phyloP scores from a whole-genome alignment of 2,329 filamentous ascomycete species.

The Ophiostoma fasciatum region DNA sequence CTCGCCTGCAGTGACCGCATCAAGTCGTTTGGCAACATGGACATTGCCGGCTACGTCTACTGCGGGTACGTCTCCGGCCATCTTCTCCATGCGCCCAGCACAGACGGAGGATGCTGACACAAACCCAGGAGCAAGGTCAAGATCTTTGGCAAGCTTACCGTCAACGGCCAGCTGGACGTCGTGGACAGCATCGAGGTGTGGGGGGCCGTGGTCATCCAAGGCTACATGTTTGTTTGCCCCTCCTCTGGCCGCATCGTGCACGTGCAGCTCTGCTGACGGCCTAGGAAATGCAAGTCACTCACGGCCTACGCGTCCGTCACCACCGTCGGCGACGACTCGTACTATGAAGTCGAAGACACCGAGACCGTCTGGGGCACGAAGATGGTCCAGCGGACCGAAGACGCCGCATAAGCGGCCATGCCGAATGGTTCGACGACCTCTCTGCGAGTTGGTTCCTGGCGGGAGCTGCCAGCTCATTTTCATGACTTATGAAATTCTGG shows the following conservation, averaged over 20 bases:
- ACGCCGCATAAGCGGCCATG: constrained; percentile 28
- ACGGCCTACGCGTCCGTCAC: constrained; percentile 31
- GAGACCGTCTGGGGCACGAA: constrained; percentile 29
- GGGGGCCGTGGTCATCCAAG: constrained; percentile 29
- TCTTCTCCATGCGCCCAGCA: too few species aligned
- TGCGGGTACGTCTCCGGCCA: constrained; percentile 23
- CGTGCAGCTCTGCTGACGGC: neutral
- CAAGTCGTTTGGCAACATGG: constrained; percentile 32
- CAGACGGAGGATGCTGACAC: neutral
- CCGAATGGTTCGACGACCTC: too few species aligned
- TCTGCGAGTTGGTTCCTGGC: too few species aligned
- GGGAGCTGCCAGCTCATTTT: too few species aligned
- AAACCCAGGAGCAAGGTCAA: constrained; percentile 27
- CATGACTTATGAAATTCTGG: too few species aligned
- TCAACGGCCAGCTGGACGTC: constrained; percentile 27
- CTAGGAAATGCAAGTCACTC: constrained; percentile 26
- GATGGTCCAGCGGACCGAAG: constrained; percentile 23
- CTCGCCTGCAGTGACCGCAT: constrained; percentile 22
- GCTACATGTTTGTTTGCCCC: constrained; percentile 24
- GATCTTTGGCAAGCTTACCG: constrained; percentile 30
- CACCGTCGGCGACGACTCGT: constrained; percentile 28
- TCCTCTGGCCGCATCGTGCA: too few species aligned
- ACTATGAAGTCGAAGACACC: constrained; percentile 26
- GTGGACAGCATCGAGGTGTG: constrained; percentile 29
- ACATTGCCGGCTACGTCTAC: constrained; percentile 23